Evolutionary conservation across 163 green algal species (phyloP).

Genomic region (Scenedesmus sp.): DNA sequence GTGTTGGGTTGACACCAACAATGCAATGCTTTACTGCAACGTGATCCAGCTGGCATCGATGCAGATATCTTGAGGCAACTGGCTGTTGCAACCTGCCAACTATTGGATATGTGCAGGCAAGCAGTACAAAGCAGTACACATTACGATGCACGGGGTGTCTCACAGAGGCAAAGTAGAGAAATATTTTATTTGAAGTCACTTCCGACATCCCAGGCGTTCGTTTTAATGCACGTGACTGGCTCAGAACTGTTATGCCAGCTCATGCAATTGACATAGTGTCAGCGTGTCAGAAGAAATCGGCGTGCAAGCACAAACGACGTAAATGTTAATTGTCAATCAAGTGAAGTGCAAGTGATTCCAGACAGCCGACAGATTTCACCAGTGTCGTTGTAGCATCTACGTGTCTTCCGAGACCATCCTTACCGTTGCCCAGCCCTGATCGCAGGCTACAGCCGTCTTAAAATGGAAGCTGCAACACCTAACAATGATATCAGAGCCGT

Average conservation of each 20-base stretch:
- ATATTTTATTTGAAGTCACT: too few relatives aligned
- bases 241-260: not conserved
- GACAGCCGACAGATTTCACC: not conserved
- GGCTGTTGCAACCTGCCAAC: too few relatives aligned
- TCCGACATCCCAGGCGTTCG: not conserved
- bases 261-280: not conserved
- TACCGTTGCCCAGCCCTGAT: not conserved
- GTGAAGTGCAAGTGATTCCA: too few relatives aligned
- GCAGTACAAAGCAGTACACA: conserved; percentile 6
- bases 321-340: too few relatives aligned
- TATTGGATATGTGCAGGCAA: too few relatives aligned
- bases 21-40: too few relatives aligned
- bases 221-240: not conserved
- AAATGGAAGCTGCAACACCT: not conserved
- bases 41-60: too few relatives aligned
- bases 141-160: not conserved
- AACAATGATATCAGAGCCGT: not conserved
- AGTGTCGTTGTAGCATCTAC: not conserved
- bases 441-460: not conserved
- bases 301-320: too few relatives aligned
- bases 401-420: not conserved
- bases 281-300: not conserved
- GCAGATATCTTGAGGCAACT: too few relatives aligned
- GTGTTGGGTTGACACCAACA: too few relatives aligned
- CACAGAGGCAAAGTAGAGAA: too few relatives aligned